Evolutionary conservation across 495 filamentous ascomycete genomes (phyloP), one percentile per base, ranked within the genome.

Genomic region (Lasiosphaeria hispida): DNA sequence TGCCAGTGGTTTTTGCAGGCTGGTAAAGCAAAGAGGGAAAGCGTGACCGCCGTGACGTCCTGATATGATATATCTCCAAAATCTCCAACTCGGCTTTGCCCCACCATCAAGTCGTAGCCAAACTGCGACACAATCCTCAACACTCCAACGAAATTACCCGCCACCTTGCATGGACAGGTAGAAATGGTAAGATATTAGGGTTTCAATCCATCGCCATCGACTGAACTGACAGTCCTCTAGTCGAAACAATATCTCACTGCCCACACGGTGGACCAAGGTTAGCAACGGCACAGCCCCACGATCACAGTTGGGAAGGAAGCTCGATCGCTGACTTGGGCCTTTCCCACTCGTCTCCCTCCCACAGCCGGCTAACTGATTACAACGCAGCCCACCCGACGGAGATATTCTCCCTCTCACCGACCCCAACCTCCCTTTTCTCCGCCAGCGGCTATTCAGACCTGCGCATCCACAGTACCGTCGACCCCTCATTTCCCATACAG

Each of bases 181-280:
- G 69, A 64, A 63, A 80, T 80, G 77, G 77, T 74, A 72, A 43
- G 64, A 35, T 9, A 15, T 3, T 9, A 4, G 5, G 2, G 4
- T 9, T 9, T 42, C 1, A 15, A 15, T n/a, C 3, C 3, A 4
- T 1, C 7, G 13, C 10, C 23, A 18, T 48, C 42, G 4, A 10
- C 0, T 11, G 33, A 3, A 43, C 58, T 52, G 15, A 51, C 42
- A 38, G 38, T 11, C 4, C 10, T 47, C 13, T 64, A 98, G 95
- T 97, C 94, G 53, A 96, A 96, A 77, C 95, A 97, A 88, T 97
- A 96, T 70, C 84, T 98, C 37, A 91, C 91, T 55, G 86, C 85
- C 56, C 90, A 96, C 75, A 92, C 92, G 10, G 81, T 94, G 68
- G 90, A 96, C 69, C 82, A 91, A 80, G 91, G 91, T 90, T 69